These are phyloP conservation scores for Phytophthora pini DNA, from an alignment of 352 stramenopile genomes.

Conservation along the genomic window DNA sequence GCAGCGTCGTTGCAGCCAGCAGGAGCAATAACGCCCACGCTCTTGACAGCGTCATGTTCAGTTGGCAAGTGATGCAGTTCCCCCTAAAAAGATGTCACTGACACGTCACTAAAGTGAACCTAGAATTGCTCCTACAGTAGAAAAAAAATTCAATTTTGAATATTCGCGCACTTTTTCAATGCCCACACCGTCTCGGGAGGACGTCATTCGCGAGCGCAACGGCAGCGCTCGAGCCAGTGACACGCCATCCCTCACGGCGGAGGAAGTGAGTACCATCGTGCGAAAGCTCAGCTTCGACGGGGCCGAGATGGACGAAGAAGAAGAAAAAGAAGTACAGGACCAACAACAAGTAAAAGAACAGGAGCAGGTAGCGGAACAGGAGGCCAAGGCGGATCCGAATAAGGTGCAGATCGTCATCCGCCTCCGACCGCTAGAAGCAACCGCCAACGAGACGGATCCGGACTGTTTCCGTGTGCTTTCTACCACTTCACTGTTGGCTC, in stretches of 20 bases:
- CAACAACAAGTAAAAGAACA: conserved; percentile 11
- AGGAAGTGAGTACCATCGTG: conserved; percentile 27
- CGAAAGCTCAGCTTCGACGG: conserved; percentile 78
- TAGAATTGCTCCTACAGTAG: neutral
- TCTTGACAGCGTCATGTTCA: conserved; percentile 21
- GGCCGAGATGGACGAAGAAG: conserved; percentile 37
- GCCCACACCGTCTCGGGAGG: conserved; percentile 16
- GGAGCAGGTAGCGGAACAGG: conserved; percentile 14
- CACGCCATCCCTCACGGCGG: conserved; percentile 17
- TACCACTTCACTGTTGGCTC: conserved; percentile 63
- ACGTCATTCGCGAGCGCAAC: conserved; percentile 33
- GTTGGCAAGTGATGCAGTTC: neutral
- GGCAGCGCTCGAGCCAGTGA: conserved; percentile 15
- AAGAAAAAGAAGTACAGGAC: conserved; percentile 1
- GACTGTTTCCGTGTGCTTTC: conserved; percentile 79
- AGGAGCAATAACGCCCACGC: conserved; percentile 31
- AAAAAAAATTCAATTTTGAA: conserved; percentile 11
- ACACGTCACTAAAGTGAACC: conserved; percentile 4
- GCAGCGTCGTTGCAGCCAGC: conserved; percentile 42
- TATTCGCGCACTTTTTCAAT: conserved; percentile 26
- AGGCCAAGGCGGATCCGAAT: conserved; percentile 11
- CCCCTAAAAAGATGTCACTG: conserved; percentile 8
- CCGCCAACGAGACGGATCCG: conserved; percentile 11
- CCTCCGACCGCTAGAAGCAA: conserved; percentile 52
- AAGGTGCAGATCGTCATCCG: conserved; percentile 74